phyloP scores from a whole-genome alignment of 805 yeast species.

The Saccharomycopsis schoenii region DNA sequence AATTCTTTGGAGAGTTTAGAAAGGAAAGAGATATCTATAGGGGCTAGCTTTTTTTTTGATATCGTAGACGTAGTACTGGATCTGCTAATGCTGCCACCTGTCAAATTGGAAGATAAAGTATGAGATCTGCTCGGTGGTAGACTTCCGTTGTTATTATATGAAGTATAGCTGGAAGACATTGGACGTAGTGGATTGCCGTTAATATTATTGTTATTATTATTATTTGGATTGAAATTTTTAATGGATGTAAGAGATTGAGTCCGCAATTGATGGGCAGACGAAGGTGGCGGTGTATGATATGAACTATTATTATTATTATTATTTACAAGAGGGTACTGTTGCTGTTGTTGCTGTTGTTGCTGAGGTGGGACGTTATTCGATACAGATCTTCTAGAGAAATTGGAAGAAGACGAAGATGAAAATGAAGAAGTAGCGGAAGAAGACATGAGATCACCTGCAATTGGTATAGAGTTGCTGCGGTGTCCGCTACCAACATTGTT shows the following conservation, averaged over 20 bases:
- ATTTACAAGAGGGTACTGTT: not conserved
- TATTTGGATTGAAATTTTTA: not conserved
- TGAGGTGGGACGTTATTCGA: not conserved
- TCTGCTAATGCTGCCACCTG: not conserved
- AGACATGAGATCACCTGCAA: not conserved
- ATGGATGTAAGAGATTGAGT: not conserved
- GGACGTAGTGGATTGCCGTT: not conserved
- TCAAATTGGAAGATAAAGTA: not conserved
- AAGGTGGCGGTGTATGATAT: not conserved
- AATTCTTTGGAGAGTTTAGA: constrained; percentile 78
- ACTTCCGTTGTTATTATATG: not conserved
- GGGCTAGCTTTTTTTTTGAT: constrained; percentile 34
- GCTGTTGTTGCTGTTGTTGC: not conserved
- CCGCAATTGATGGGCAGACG: not conserved
- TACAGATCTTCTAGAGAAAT: not conserved
- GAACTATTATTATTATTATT: not conserved
- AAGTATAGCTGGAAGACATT: not conserved
- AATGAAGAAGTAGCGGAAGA: not conserved
- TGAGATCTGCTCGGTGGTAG: not conserved
- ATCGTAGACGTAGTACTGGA: not conserved
- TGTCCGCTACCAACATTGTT: not conserved
- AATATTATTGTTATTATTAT: not conserved
- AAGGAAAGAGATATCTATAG: constrained; percentile 81
- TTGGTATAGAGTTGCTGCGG: not conserved
- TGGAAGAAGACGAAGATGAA: not conserved